Evolutionary conservation across 2,329 filamentous ascomycete species (phyloP).

Genomic region (Uncinocarpus reesii): DNA sequence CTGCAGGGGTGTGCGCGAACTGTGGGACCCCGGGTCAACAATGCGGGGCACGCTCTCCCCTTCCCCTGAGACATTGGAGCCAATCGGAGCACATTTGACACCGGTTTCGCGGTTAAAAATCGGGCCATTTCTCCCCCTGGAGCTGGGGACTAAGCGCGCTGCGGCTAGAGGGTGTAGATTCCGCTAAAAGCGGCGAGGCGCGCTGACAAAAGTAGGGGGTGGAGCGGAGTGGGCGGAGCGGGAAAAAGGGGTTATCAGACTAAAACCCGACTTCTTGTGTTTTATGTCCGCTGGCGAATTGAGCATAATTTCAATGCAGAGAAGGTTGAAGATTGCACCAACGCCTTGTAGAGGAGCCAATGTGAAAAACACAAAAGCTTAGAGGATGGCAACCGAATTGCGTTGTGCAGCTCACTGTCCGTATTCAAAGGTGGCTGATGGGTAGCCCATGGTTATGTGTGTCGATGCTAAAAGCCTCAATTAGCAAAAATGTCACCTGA

Average conservation of each 20-base stretch:
- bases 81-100: not conserved
- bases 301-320: no score
- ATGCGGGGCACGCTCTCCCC: conserved; percentile 3
- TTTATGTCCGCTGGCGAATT: no score
- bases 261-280: no score
- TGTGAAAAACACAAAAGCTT: no score
- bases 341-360: no score
- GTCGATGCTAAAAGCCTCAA: not conserved
- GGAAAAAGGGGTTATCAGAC: not conserved
- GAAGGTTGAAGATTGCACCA: no score
- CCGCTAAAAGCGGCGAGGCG: conserved; percentile 11
- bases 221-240: conserved; percentile 10
- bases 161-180: not conserved
- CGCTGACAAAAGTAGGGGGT: not conserved
- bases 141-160: not conserved
- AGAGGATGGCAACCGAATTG: no score
- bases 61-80: not conserved
- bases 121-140: not conserved
- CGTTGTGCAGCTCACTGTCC: no score
- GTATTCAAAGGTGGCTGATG: no score
- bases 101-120: conserved; percentile 2
- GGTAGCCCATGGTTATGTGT: no score
- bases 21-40: conserved; percentile 7
- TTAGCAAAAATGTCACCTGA: not conserved
- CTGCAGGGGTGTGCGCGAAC: conserved; percentile 9